phyloP scores from a whole-genome alignment of 164 flowering plant genomes.

The Annona cherimola region DNA sequence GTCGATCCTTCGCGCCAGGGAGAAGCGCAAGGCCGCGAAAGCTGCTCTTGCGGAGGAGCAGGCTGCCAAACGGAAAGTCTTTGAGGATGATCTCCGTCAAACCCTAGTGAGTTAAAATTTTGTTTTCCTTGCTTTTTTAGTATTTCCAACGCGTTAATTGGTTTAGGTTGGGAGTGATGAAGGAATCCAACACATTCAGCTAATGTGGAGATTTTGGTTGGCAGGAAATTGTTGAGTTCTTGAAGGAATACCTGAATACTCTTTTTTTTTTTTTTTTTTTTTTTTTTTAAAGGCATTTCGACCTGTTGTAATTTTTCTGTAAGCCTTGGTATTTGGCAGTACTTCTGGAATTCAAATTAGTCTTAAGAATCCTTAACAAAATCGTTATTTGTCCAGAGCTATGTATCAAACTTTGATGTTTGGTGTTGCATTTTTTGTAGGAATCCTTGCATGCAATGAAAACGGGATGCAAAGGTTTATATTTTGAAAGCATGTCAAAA shows the following conservation, averaged over 20 bases:
- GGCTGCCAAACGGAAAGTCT: slow-evolving; percentile 51
- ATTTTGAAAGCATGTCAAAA: too few species aligned
- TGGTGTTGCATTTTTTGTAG: too few species aligned
- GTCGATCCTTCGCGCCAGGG: slow-evolving; percentile 46
- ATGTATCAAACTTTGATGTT: too few species aligned
- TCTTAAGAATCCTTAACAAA: not conserved
- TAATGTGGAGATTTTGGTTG: not conserved
- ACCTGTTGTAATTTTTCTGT: not conserved
- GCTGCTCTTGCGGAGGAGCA: slow-evolving; percentile 43
- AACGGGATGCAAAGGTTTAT: too few species aligned
- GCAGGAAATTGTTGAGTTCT: not conserved
- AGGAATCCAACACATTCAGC: too few species aligned
- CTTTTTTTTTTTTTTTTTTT: too few species aligned
- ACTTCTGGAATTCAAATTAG: not conserved
- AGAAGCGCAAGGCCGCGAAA: slow-evolving; percentile 51
- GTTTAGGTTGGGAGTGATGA: not conserved
- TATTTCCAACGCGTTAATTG: not conserved
- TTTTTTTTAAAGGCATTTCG: too few species aligned
- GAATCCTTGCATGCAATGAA: too few species aligned
- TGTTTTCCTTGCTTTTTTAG: not conserved
- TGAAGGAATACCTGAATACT: too few species aligned
- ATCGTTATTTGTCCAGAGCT: too few species aligned
- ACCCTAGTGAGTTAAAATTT: slow-evolving; percentile 36
- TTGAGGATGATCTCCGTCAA: slow-evolving; percentile 58
- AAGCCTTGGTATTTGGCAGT: not conserved